Evolutionary conservation across 2,329 filamentous ascomycete genomes (phyloP), one percentile per base, ranked within the genome.

Genomic region (Sphaerostilbella broomeana): DNA sequence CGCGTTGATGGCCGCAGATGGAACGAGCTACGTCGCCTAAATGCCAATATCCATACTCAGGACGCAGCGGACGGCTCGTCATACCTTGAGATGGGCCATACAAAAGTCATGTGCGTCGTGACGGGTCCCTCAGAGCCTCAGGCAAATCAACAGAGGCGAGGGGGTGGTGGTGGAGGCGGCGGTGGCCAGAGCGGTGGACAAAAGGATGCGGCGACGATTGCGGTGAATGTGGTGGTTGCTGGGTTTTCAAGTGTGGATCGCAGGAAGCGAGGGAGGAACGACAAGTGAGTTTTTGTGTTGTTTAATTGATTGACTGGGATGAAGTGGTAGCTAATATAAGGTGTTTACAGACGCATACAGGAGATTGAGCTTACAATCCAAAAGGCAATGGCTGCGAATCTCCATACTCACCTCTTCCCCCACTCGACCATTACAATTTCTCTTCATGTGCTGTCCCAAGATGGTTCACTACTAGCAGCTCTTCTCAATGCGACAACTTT

Each of bases 21-120:
- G 92, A 97, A 98, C 68, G 92, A 98, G 63, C 77, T 98, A 26
- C 87, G 92, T 19, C 81, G 86, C 6, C 75, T 95, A 35, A 80
- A 87, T 57, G 90, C 85, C 33, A 86, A 94, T 64, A 88, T 98
- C 57, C 85, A 84, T 46, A 95, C 88, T 1, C 92, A 95, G 63
- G 83, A 89, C 45, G 84, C 89, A 35, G 88, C 89, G 40, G 92
- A 97, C 53, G 92, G 92, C 24, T 94, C 86, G 30, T 86, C 84
- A 46, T 95, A 95, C 64, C 79, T 97, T 43, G 87, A 95, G 60
- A 94, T 94, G 82, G 92, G 92, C 53, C 94, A 97, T 65, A 98
- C 92, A 16, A 92, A 95, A 59, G 83, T 98, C 51, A 86, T 97
- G 65, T 95, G 90, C 64, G 87, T 89, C 17, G 81, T 98, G 33